Percentiles rank a stretch among this genome's conserved stretches.
These are phyloP conservation scores for Colletotrichum ledebouriae DNA, from an alignment of 2,329 filamentous ascomycete genomes.

Conservation along the genomic window DNA sequence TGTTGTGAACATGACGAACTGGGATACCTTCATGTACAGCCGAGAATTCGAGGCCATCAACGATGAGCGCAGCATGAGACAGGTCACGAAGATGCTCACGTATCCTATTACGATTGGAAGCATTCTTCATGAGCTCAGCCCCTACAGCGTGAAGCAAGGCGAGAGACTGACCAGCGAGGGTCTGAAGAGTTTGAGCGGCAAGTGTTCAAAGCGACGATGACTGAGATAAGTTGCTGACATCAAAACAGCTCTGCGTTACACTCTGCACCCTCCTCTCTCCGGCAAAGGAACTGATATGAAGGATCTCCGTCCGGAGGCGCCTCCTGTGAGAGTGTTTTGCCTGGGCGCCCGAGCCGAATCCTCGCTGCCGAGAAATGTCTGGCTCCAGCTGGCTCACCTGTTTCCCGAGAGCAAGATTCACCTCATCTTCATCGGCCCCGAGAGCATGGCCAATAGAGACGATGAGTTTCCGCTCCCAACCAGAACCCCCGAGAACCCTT, in stretches of 20 bases:
- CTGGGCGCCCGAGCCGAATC: conserved; percentile 97
- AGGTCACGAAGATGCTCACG: conserved; percentile 92
- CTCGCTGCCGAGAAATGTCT: conserved; percentile 91
- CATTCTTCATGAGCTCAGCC: conserved; percentile 92
- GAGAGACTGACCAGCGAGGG: conserved; percentile 88
- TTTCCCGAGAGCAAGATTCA: conserved; percentile 95
- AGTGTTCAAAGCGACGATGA: conserved; percentile 50
- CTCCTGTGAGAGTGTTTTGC: conserved; percentile 91
- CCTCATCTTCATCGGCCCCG: conserved; percentile 93
- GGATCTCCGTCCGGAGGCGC: conserved; percentile 85
- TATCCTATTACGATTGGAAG: conserved; percentile 95
- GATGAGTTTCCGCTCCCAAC: conserved; percentile 91
- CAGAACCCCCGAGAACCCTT: conserved; percentile 88
- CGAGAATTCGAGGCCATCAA: conserved; percentile 93
- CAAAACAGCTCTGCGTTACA: conserved; percentile 84
- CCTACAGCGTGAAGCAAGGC: conserved; percentile 83
- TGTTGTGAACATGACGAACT: conserved; percentile 96
- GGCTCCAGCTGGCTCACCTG: conserved; percentile 93
- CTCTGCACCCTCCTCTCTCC: conserved; percentile 85
- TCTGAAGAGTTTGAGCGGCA: conserved; percentile 92
- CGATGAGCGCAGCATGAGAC: conserved; percentile 89
- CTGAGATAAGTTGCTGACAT: conserved; percentile 11
- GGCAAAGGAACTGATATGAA: conserved; percentile 82
- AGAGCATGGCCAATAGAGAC: conserved; percentile 95
- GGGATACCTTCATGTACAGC: conserved; percentile 97